A percentile compares a stretch with the other conserved stretches of the same genome.
These are phyloP conservation scores for Trametopsis cervina DNA, from an alignment of 768 basidiomycete genomes.

Conservation along the genomic window DNA sequence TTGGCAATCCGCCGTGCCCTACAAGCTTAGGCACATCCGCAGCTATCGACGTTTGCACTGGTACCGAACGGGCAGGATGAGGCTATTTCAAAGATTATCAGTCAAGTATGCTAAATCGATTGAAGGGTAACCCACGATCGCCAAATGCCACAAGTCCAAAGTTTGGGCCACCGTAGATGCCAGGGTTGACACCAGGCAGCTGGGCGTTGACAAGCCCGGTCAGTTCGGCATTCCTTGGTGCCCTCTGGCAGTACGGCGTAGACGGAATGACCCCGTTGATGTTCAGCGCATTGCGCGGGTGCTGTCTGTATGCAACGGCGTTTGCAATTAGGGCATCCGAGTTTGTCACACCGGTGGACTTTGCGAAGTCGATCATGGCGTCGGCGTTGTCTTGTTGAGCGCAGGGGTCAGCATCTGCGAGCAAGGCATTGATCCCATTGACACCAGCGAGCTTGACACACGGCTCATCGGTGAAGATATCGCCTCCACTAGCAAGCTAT, in stretches of 20 bases:
- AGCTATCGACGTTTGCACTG: slow-evolving; percentile 33
- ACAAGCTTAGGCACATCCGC: slow-evolving; percentile 28
- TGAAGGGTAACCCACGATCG: slow-evolving; percentile 26
- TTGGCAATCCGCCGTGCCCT: too few species aligned
- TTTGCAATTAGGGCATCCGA: slow-evolving; percentile 32
- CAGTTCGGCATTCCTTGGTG: slow-evolving; percentile 42
- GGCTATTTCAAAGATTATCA: slow-evolving; percentile 19
- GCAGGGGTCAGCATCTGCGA: slow-evolving; percentile 39
- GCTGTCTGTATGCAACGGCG: slow-evolving; percentile 35
- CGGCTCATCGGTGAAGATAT: slow-evolving; percentile 32
- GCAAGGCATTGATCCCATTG: slow-evolving; percentile 35
- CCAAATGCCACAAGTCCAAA: slow-evolving; percentile 40
- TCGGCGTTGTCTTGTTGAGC: slow-evolving; percentile 44
- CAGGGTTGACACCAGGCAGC: slow-evolving; percentile 43
- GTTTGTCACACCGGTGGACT: slow-evolving; percentile 35
- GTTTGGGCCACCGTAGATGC: slow-evolving; percentile 45
- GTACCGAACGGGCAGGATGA: slow-evolving; percentile 41
- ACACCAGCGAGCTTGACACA: slow-evolving; percentile 37
- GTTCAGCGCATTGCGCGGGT: slow-evolving; percentile 37
- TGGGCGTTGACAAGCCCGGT: slow-evolving; percentile 46
- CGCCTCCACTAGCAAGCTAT: slow-evolving; percentile 30
- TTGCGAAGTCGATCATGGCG: slow-evolving; percentile 44
- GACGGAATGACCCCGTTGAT: slow-evolving; percentile 37
- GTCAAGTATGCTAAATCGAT: background rate
- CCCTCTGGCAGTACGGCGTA: slow-evolving; percentile 47